Conservation (phyloP, 1,139 yeast genomes). For the Saccharomyces hybrid region DNA sequence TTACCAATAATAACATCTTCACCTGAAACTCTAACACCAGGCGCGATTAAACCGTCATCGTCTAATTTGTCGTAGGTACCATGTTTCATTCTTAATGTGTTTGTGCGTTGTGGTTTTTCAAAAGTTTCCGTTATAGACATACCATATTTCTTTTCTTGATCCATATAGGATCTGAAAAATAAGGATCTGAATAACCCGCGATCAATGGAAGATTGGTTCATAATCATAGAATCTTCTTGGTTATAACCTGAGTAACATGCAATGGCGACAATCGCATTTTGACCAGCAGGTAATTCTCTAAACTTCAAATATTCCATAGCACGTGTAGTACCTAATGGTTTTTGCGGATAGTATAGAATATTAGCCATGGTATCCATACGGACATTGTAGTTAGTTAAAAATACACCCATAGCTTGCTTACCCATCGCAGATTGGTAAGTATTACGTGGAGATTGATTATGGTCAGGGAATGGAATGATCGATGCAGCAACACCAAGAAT, state of each 20-base stretch:
- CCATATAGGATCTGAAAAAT: constrained; percentile 96
- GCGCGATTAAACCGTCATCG: constrained; percentile 95
- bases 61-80: constrained; percentile 97
- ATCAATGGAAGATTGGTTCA: constrained; percentile 97
- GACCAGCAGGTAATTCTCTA: constrained; percentile 98
- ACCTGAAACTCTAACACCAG: constrained; percentile 97
- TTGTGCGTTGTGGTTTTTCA: constrained; percentile 91
- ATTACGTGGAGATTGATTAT: constrained; percentile 98
- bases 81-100: constrained; percentile 88
- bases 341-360: constrained; percentile 93
- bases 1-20: constrained; percentile 98
- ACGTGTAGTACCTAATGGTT: constrained; percentile 98
- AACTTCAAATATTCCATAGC: constrained; percentile 96
- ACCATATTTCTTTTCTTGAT: constrained; percentile 96
- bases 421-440: constrained; percentile 99
- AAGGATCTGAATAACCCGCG: constrained; percentile 92
- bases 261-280: constrained; percentile 96
- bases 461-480: constrained; percentile 98
- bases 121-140: constrained; percentile 95
- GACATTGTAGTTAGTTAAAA: constrained; percentile 85
- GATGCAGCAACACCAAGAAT: constrained; percentile 98
- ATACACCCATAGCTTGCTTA: constrained; percentile 99
- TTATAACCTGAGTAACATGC: constrained; percentile 97
- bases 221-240: constrained; percentile 99
- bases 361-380: constrained; percentile 99